Percentiles rank a stretch among this genome's conserved stretches.
These are phyloP conservation scores for Botrytis cinerea DNA, from an alignment of 2,329 filamentous ascomycete species.

Conservation along the genomic window DNA sequence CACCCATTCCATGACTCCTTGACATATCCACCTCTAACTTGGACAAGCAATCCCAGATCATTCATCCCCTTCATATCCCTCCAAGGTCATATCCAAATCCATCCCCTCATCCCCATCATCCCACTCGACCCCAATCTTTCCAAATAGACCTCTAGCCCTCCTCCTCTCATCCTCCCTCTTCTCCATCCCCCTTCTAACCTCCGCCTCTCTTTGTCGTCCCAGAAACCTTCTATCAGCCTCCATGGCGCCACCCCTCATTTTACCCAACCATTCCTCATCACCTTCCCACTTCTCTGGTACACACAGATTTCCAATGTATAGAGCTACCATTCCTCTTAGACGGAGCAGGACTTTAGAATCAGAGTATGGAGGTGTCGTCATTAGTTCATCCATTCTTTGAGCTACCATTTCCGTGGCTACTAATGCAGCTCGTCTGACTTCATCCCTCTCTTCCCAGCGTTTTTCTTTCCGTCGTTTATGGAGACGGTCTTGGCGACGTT, in stretches of 20 bases:
- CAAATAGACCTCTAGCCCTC: constrained; percentile 45
- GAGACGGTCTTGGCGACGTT: constrained; percentile 28
- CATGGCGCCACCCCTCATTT: constrained; percentile 14
- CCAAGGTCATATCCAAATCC: constrained; percentile 27
- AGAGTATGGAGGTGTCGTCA: constrained; percentile 70
- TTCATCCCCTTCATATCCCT: constrained; percentile 17
- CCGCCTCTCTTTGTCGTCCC: constrained; percentile 31
- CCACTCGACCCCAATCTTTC: constrained; percentile 40
- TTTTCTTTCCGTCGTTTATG: constrained; percentile 30
- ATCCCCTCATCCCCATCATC: constrained; percentile 31
- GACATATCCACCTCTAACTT: neutral
- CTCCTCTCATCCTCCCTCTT: constrained; percentile 41
- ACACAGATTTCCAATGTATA: constrained; percentile 73
- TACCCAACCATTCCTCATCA: constrained; percentile 29
- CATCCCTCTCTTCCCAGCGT: constrained; percentile 38
- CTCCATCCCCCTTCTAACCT: constrained; percentile 33
- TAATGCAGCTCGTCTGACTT: constrained; percentile 34
- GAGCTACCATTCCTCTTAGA: constrained; percentile 70
- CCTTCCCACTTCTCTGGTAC: constrained; percentile 44
- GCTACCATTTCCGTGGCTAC: constrained; percentile 62
- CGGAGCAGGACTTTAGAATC: constrained; percentile 66
- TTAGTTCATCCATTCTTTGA: constrained; percentile 67
- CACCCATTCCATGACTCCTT: neutral
- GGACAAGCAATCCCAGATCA: neutral
- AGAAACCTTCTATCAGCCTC: constrained; percentile 32